These are phyloP conservation scores for Musa schizocarpa DNA, from an alignment of 176 grass and related monocot species.

Conservation along the genomic window DNA sequence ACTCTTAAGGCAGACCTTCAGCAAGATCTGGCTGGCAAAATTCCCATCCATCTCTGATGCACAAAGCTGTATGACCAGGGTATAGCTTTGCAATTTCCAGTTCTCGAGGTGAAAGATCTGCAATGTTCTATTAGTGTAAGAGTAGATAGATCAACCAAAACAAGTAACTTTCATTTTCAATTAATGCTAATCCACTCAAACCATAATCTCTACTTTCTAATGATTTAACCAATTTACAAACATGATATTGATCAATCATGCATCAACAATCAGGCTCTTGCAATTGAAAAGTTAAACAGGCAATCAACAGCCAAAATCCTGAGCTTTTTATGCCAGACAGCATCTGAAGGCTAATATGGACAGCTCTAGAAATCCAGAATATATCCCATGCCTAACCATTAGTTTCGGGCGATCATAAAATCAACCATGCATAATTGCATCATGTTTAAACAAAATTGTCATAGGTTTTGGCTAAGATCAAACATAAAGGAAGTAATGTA, in stretches of 20 bases:
- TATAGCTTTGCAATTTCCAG: conserved; percentile 55
- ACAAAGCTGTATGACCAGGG: conserved; percentile 86
- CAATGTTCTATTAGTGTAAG: not conserved
- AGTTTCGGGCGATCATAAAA: not conserved
- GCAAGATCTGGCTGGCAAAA: conserved; percentile 62
- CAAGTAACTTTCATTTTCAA: not conserved
- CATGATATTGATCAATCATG: not conserved
- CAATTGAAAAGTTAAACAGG: not conserved
- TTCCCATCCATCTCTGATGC: conserved; percentile 88
- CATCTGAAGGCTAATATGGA: not conserved
- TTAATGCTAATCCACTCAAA: not conserved
- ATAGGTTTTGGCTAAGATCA: not conserved
- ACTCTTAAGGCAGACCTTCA: conserved; percentile 42
- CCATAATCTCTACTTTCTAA: not conserved
- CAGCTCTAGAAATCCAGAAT: not conserved
- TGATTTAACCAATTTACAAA: not conserved
- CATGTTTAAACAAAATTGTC: not conserved
- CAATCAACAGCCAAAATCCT: not conserved
- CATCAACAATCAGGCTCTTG: not conserved
- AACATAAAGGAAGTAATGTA: not conserved
- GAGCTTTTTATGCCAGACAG: not conserved
- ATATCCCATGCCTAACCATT: too few relatives aligned
- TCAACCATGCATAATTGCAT: not conserved
- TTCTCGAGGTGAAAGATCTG: conserved; percentile 70
- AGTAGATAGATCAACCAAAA: not conserved